A percentile compares a stretch with the other conserved stretches of the same genome.
Conservation (phyloP, 2,329 filamentous ascomycete genomes). For the Pseudonectria foliicola region DNA sequence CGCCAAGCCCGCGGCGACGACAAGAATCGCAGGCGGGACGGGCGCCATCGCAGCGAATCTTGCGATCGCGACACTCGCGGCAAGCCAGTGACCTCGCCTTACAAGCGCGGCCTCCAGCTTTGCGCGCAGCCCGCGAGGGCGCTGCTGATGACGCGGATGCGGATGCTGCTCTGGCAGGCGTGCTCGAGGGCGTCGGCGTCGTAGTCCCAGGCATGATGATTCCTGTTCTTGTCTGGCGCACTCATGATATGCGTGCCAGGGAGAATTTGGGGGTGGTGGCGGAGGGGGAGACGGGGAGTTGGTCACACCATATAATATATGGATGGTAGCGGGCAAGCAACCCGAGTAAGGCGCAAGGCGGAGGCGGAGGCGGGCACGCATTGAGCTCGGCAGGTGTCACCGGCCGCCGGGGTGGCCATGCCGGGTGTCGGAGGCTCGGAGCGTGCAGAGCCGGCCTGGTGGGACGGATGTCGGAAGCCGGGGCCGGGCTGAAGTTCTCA, state of each 20-base stretch:
- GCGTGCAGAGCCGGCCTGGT: not conserved
- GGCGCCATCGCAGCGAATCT: constrained; percentile 22
- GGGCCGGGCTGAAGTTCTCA: too few relatives aligned
- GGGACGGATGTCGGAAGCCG: constrained; percentile 11
- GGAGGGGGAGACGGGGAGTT: too few relatives aligned
- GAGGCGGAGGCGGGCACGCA: too few relatives aligned
- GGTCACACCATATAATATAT: too few relatives aligned
- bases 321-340: too few relatives aligned
- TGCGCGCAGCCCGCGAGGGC: constrained; percentile 8
- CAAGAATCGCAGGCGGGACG: constrained; percentile 22
- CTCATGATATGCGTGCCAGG: too few relatives aligned
- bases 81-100: constrained; percentile 22
- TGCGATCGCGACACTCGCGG: constrained; percentile 23
- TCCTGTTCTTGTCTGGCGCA: too few relatives aligned
- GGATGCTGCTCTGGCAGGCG: not conserved
- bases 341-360: too few relatives aligned
- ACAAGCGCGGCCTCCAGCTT: constrained; percentile 17
- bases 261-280: too few relatives aligned
- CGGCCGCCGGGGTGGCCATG: constrained; percentile 18
- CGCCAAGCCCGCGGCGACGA: constrained; percentile 15
- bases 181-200: too few relatives aligned
- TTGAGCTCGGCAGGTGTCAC: not conserved
- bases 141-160: constrained; percentile 3
- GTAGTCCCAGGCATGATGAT: too few relatives aligned
- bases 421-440: constrained; percentile 13